Percentiles rank a stretch among this genome's conserved stretches.
phyloP scores from a whole-genome alignment of 2,329 filamentous ascomycete species.

The Fusarium acutatum region DNA sequence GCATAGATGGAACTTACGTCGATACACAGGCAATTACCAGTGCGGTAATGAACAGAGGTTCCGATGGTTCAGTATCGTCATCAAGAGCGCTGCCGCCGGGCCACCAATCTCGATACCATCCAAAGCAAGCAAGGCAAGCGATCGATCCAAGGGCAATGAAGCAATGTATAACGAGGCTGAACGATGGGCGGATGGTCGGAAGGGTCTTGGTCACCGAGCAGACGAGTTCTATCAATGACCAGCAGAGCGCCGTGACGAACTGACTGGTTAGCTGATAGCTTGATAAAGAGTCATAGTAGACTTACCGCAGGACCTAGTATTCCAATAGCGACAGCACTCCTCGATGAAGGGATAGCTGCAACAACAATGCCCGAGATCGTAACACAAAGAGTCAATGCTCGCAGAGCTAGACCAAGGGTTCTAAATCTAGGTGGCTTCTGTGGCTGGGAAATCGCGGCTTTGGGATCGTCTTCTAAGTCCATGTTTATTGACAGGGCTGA shows the following conservation, averaged over 20 bases:
- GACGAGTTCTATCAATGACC: background rate
- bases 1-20: background rate
- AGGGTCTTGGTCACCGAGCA: background rate
- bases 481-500: background rate
- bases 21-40: background rate
- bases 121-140: background rate
- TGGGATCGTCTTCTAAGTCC: background rate
- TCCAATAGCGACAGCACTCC: background rate
- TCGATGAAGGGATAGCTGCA: background rate
- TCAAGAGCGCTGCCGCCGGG: background rate
- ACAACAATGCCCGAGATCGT: background rate
- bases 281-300: background rate
- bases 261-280: background rate
- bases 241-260: background rate
- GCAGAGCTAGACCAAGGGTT: background rate
- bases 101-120: background rate
- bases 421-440: background rate
- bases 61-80: background rate
- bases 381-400: background rate
- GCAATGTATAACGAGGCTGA: background rate
- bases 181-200: background rate
- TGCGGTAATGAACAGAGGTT: background rate
- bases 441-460: background rate
- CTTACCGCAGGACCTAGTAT: background rate
- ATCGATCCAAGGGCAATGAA: background rate